Evolutionary conservation across 1,139 yeast species (phyloP), one percentile per base, ranked within the genome.

Genomic region (Meyerozyma athensensis): DNA sequence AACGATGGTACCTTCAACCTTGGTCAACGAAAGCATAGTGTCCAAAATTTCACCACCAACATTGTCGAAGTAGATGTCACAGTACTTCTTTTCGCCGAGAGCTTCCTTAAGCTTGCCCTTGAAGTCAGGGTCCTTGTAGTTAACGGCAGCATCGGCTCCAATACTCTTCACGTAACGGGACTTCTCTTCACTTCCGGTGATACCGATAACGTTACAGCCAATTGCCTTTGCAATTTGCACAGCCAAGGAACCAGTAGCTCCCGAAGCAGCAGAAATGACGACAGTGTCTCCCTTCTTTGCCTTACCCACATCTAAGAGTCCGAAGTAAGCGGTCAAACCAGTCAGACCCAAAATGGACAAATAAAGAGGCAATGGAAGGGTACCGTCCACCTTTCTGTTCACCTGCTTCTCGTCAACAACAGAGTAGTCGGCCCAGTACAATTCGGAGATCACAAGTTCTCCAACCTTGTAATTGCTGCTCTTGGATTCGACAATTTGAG

Each of bases 201-300:
- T 70, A 38, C 83, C 87, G 53, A 81, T 67, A 24, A 81, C 82
- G 13, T 13, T 14, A 9, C 28, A 24, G 7, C 28, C 28, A 8
- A 24, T 24, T 9, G 28, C 28, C 44, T 77, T 67, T 35, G 86
- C 81, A 20, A 80, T 51, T 55, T 80, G 86, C 30, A 79, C 74
- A 24, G 68, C 79, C 39, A 72, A 59, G n/a, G 79, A 67, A 20
- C 89, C 87, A 26, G 81, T 81, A 19, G 86, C 86, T 43, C 89
- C 82, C 6, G 84, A 74, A 18, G 87, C 87, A 40, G 85, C 86
- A 19, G 83, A 74, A 24, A 81, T 66, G 34, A 78, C 55, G 39
- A 77, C 71, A 7, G 65, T 56, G 33, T 53, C 54, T 10, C 53
- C 56, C 42, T 68, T 68, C 40, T 64, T 55, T 43, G 74, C 48